Base-by-base conservation (phyloP, 2,329 filamentous ascomycete genomes). In the Paecilomyces sp. region DNA sequence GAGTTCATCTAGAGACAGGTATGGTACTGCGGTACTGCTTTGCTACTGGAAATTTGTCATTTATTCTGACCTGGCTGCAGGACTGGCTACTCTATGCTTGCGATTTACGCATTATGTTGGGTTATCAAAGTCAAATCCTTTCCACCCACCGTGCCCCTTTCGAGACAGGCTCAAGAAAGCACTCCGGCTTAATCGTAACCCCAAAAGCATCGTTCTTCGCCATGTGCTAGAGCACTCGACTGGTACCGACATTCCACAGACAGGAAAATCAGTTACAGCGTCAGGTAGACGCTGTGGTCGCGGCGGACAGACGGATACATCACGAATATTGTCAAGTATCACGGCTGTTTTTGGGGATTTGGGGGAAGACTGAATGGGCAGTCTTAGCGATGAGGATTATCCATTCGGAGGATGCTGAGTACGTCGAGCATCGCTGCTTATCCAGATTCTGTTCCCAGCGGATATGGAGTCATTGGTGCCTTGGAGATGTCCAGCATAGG, bases 151-250 rank as follows among this genome's bases (percentile, higher is more conserved):
- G 81, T 78, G 75, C 75, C 81, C 85, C 89, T 95, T 79, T 96
- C 90, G 80, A 85, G 79, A 80, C 81, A 82, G 86, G 86, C 87
- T 90, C 84, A 88, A 92, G 86, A 87, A 88, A 87, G 85, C 85
- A 90, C 92, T 96, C 92, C 92, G 92, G 92, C 92, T 97, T 96
- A 96, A 94, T 96, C 88, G 91, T 88, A 90, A 91, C 91, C 89
- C 71, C 67, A 59, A 62, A 62, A 59, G 57, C 62, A 75, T 84
- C 85, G 74, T 76, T 96, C 84, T 96, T 82, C 88, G 92, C 91
- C 90, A 84, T 76, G 75, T 72, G 69, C 76, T 82, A 85, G 89
- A 87, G 83, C 83, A 82, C 82, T 89, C 70, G 73, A 77, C 74
- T 72, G 72, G 64, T 77, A 94, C 91, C 89, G 90, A 91, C 84